Base-by-base conservation (phyloP, 495 filamentous ascomycete species). In the Parathielavia hyrcaniae region DNA sequence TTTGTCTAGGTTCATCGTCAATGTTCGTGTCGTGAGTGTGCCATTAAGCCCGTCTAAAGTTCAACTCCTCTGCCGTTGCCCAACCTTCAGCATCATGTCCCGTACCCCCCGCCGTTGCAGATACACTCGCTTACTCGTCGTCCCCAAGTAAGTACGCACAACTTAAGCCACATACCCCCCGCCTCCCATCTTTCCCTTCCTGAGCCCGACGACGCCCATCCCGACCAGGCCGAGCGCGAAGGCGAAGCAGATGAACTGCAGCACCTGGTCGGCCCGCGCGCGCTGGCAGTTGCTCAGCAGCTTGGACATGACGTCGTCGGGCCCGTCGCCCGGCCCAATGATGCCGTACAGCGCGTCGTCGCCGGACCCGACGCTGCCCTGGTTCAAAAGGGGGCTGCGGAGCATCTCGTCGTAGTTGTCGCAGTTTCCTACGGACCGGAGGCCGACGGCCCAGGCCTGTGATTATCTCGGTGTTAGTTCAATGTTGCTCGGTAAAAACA, bases 391-490 rank as follows among this genome's bases (percentile, higher is more conserved):
- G 14, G 49, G 55, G 61, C 74, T 76, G 4, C 50, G 0, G 26
- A 53, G 59, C 20, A 69, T 66, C 1, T 1, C 1, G 36, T 70
- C 45, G 16, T 54, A 51, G 10, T 41, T 32, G 41, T 36, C 52
- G 16, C 58, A 67, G 70, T 77, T 78, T 51, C 61, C 63, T 2
- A 70, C 59, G 12, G 65, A 50, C 11, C 69, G 64, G 17, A 81
- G 68, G 7, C 73, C 69, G 53, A 77, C 48, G 4, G 79, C 77
- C 65, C 75, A 72, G 36, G 76, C 71, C 80, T 81, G 55, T 2
- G 26, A n/a, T 35, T 34, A n/a, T 5, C 13, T 35, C 20, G 41
- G 19, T 8, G 19, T 45, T 45, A 45, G 17, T 45, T 7, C 14
- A 35, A 19, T 36, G 30, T 36, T 19, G 35, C 16, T 30, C 26